Evolutionary conservation across 495 filamentous ascomycete species (phyloP), one percentile per base, ranked within the genome.

Genomic region (Aspergillus hancockii): DNA sequence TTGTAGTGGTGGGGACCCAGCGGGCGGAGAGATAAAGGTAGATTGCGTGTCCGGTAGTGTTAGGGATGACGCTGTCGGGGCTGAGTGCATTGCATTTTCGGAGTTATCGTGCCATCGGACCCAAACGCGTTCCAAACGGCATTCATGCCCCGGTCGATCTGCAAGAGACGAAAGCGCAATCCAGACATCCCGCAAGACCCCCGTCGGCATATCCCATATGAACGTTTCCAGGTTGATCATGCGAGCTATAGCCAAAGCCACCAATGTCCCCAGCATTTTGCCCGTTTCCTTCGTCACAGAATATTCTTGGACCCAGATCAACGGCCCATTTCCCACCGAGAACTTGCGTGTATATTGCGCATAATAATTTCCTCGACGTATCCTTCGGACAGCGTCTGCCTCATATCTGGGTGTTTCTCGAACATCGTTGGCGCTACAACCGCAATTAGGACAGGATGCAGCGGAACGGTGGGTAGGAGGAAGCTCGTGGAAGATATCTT

Each of bases 141-240:
- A 85, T 25, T 88, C 79, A 52, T 82, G 75, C 16, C 81, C 77
- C 14, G 81, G 75, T 46, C 85, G 75, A 62, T 87, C 82, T 28
- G 85, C 87, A 22, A 94, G 76, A 0, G 89, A 93, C 0, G 88
- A 81, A 41, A 97, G 79, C 22, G 93, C 88, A 65, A 92, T 82
- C 82, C 93, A 98, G 30, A 95, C 88, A 63, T 96, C 91, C 50
- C 92, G 83, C 41, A 93, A 73, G 23, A 97, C 88, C 0, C 93
- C 93, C 0, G 92, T 96, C 0, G 92, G 91, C 93, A 96, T 96
- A 68, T 98, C 93, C 93, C 93, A 98, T 12, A 92, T 78, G 64
- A 98, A 98, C 0, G 86, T 87, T 71, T 98, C 92, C 19, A 98
- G 82, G 61, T 92, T 92, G 22, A 87, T 78, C 93, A 97, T 97